Evolutionary conservation across 1,139 yeast species (phyloP).

Genomic region (Suhomyces kunorum): DNA sequence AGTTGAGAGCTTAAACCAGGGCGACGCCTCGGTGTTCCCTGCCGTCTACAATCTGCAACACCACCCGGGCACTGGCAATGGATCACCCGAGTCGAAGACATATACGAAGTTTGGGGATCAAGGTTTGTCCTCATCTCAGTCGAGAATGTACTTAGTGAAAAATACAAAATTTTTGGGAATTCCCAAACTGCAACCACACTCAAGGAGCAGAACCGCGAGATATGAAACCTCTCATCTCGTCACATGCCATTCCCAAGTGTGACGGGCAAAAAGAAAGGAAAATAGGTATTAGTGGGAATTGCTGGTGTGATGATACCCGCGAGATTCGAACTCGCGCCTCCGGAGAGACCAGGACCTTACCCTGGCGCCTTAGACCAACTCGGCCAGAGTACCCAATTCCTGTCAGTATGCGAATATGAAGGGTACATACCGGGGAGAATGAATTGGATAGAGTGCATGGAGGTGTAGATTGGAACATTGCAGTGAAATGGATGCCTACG

Average conservation of each 20-base stretch:
- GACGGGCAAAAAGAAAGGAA: conserved; percentile 14
- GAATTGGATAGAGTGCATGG: neutral
- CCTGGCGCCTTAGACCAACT: conserved; percentile 54
- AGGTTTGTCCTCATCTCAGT: neutral
- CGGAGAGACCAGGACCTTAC: conserved; percentile 58
- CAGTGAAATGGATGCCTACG: no score
- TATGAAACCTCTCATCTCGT: no score
- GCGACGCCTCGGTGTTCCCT: no score
- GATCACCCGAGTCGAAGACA: no score
- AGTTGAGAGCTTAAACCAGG: no score
- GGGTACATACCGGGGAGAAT: neutral
- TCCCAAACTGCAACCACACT: neutral
- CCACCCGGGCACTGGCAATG: neutral
- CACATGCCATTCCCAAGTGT: no score
- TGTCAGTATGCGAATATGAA: conserved; percentile 9
- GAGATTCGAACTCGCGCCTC: conserved; percentile 62
- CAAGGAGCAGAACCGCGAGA: no score
- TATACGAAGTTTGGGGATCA: no score
- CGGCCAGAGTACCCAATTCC: conserved; percentile 51
- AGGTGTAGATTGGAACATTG: neutral
- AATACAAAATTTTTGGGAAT: neutral
- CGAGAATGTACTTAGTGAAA: neutral
- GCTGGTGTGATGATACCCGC: conserved; percentile 46
- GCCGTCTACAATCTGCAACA: no score
- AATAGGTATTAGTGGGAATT: conserved; percentile 19